Base-by-base conservation (phyloP, 1,139 yeast species). In the Zygoascus sp. region DNA sequence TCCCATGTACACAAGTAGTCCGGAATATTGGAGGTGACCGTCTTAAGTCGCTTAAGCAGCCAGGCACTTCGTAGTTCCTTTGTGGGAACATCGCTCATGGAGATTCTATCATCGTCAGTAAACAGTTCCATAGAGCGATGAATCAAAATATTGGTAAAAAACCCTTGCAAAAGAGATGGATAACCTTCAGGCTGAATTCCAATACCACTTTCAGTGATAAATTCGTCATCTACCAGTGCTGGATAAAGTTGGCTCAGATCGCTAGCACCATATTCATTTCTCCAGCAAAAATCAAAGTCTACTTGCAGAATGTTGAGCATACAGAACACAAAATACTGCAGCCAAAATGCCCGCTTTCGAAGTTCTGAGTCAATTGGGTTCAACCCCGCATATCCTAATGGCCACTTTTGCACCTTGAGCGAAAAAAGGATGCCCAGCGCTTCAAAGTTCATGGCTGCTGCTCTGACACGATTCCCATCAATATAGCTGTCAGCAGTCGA, bases 201-300 rank as follows among this genome's bases (percentile, higher is more conserved):
- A 44, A 44, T 27, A 11, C 35, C 44, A 7, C 19, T 21, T 13
- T 19, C 34, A 20, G 45, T 47, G 25, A 47, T 44, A 32, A 20
- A 47, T 22, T 47, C 50, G 27, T 47, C 50, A 28, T 47, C 50
- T 3, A 44, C 45, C 27, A 39, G 41, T 8, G 36, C 38, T 9
- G 48, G 50, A 11, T 39, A 15, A 8, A 47, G 19, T 2, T 39
- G 32, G 20, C 23, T 37, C 6, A 41, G 41, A n/a, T 44, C 47
- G n/a, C 21, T 16, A 28, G 44, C 30, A 3, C 13, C 27, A 17
- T 43, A 19, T 8, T 39, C 40, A 13, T 38, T 41, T 6, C 41
- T 30, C 9, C 39, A 39, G 21, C 15, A 13, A 10, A 43, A 17
- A 15, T 43, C 23, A n/a, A 17, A 21, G 4, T 21, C 15, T 7